Percentiles rank a stretch among this genome's conserved stretches.
phyloP scores from a whole-genome alignment of 768 basidiomycete genomes.

The Tylopilus intermedius region DNA sequence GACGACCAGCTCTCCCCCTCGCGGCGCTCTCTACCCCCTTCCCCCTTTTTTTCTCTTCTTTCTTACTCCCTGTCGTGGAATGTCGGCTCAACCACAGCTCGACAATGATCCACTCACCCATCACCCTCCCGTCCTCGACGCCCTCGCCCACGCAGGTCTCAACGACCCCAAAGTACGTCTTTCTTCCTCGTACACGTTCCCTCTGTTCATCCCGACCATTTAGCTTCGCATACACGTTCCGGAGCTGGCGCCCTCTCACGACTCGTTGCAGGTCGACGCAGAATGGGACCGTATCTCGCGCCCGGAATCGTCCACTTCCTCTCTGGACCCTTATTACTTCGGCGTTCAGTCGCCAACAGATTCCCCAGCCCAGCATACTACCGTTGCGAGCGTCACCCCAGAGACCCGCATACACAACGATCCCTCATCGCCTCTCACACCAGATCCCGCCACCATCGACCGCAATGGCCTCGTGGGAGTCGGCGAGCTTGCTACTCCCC shows the following conservation, averaged over 20 bases:
- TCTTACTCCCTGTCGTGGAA: conserved; percentile 14
- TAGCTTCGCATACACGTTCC: conserved; percentile 49
- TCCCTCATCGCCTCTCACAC: conserved; percentile 61
- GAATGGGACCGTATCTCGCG: conserved; percentile 49
- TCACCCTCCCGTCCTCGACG: conserved; percentile 38
- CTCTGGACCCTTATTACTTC: conserved; percentile 88
- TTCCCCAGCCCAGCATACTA: conserved; percentile 46
- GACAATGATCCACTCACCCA: conserved; percentile 32
- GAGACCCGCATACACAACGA: conserved; percentile 49
- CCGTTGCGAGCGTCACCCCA: conserved; percentile 52
- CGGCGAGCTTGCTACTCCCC: conserved; percentile 93
- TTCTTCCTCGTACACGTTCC: not conserved
- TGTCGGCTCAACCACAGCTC: conserved; percentile 40
- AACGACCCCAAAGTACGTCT: conserved; percentile 10
- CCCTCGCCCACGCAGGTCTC: conserved; percentile 33
- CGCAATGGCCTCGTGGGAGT: conserved; percentile 86
- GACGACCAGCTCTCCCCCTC: conserved; percentile 21
- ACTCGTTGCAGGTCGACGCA: conserved; percentile 36
- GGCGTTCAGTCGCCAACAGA: conserved; percentile 64
- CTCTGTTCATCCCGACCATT: conserved; percentile 7
- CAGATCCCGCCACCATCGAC: conserved; percentile 78
- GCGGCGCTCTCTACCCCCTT: not conserved
- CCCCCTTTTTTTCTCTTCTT: conserved; percentile 14
- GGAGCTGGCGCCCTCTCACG: conserved; percentile 32
- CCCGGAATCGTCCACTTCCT: conserved; percentile 71